These are phyloP conservation scores for Brassica cretica DNA, from an alignment of 345 rosid genomes.

Conservation along the genomic window DNA sequence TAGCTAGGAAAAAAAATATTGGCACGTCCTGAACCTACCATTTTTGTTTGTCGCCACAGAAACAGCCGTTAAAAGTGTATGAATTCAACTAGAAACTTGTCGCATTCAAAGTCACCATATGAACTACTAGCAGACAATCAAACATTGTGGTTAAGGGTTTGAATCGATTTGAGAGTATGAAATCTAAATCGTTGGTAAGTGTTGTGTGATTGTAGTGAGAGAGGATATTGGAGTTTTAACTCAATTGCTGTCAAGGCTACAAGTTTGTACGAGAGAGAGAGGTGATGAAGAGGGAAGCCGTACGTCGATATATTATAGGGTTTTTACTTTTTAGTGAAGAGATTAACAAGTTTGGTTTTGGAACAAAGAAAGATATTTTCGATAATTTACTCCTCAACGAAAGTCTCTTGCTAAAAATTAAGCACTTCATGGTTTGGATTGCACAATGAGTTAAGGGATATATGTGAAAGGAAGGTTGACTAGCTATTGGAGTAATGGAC, in stretches of 20 bases:
- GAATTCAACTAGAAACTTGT: neutral
- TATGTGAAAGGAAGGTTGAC: too few species aligned
- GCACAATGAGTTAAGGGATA: too few species aligned
- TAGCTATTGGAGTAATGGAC: neutral
- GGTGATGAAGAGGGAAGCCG: neutral
- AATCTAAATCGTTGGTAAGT: neutral
- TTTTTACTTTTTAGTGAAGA: neutral
- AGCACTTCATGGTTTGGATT: too few species aligned
- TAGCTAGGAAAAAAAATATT: too few species aligned
- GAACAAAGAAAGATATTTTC: too few species aligned
- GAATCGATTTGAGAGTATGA: neutral
- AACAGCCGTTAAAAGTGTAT: neutral
- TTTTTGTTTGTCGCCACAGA: neutral
- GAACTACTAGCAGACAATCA: neutral
- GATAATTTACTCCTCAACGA: too few species aligned
- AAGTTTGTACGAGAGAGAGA: neutral
- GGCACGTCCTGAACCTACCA: neutral
- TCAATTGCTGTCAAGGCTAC: neutral
- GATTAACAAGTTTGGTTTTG: neutral
- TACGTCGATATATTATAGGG: neutral
- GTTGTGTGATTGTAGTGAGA: neutral
- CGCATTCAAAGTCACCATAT: neutral
- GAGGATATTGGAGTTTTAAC: neutral
- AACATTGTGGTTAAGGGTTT: too few species aligned
- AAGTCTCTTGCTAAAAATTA: too few species aligned